Evolutionary conservation across 2,329 filamentous ascomycete genomes (phyloP).

Genomic region (Bipolaris zeicola): DNA sequence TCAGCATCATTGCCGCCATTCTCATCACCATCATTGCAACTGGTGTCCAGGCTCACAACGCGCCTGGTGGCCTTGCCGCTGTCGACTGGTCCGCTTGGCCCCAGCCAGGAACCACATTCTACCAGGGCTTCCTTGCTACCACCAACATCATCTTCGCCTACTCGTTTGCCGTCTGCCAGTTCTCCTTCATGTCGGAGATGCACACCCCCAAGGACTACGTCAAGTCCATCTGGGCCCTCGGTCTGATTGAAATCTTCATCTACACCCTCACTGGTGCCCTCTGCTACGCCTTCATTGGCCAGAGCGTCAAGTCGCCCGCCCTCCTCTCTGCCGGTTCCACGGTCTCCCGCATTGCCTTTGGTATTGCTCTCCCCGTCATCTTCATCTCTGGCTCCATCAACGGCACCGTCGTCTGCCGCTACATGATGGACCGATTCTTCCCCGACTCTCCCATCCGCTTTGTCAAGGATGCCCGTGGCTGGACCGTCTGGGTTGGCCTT

Average conservation of each 20-base stretch:
- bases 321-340: slow-evolving; percentile 65
- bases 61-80: slow-evolving; percentile 36
- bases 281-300: slow-evolving; percentile 71
- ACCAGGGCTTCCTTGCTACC: slow-evolving; percentile 60
- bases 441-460: slow-evolving; percentile 58
- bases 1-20: slow-evolving; percentile 69
- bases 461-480: slow-evolving; percentile 46
- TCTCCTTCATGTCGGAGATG: slow-evolving; percentile 71
- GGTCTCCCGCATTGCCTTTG: slow-evolving; percentile 73
- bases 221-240: slow-evolving; percentile 62
- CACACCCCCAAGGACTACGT: slow-evolving; percentile 66
- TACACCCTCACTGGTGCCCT: slow-evolving; percentile 73
- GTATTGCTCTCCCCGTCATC: slow-evolving; percentile 72
- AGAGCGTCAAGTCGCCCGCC: slow-evolving; percentile 66
- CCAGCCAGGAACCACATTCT: slow-evolving; percentile 61
- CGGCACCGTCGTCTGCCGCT: slow-evolving; percentile 69
- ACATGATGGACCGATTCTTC: slow-evolving; percentile 67
- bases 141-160: slow-evolving; percentile 40
- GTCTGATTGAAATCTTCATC: slow-evolving; percentile 62
- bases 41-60: slow-evolving; percentile 51
- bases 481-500: slow-evolving; percentile 65
- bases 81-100: slow-evolving; percentile 43
- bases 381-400: slow-evolving; percentile 74
- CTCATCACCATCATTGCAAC: slow-evolving; percentile 72
- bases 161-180: slow-evolving; percentile 69